Evolutionary conservation across 139 green algal species (phyloP), one percentile per base, ranked within the genome.

Genomic region (Eudorina sp.): DNA sequence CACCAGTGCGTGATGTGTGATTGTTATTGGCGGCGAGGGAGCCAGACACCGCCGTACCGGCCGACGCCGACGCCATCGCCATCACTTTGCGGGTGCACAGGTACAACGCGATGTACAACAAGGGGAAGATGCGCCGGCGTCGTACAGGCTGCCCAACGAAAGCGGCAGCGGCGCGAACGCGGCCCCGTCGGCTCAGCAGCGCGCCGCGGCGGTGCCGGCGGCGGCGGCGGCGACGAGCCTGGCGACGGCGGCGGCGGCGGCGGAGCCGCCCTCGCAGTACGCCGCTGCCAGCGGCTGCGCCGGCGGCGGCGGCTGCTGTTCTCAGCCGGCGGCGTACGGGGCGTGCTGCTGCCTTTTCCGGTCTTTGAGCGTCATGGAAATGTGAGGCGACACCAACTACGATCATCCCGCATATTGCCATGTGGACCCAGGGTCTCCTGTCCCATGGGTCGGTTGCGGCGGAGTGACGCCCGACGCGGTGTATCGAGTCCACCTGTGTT

Each of bases 281-380:
- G 34, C 36, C 43, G 45, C 9, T 16, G 2, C 27, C 66, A 55
- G 4, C 9, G 38, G 64, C 80, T 8, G 60, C 41, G 38, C 21
- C 70, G 53, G 73, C 53, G 55, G 41, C 51, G 69, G 27, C n/a
- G 48, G 53, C 25, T 43, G 43, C 31, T 18, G 43, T 14, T 3
- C n/a, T 7, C 40, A 34, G 41, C 19, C 38, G 29, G 43, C 58
- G 29, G 29, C 70, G 31, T 81, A n/a, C 43, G 81, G 73, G 48
- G 66, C 72, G 2, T 91, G 88, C 75, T 91, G 88, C 88, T 91
- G 88, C 83, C 88, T 86, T 60, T 86, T 70, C 40, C 74, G 76
- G 25, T 78, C 58, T 13, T 46, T 92, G 1, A 73, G 36, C 19
- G 38, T 85, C 48, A 92, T 92, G 89, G 89, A 92, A 41, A 48